Percentiles rank a stretch among this genome's conserved stretches.
Evolutionary conservation across 805 yeast genomes (phyloP).

Genomic region (Jamesozyma lodderae): DNA sequence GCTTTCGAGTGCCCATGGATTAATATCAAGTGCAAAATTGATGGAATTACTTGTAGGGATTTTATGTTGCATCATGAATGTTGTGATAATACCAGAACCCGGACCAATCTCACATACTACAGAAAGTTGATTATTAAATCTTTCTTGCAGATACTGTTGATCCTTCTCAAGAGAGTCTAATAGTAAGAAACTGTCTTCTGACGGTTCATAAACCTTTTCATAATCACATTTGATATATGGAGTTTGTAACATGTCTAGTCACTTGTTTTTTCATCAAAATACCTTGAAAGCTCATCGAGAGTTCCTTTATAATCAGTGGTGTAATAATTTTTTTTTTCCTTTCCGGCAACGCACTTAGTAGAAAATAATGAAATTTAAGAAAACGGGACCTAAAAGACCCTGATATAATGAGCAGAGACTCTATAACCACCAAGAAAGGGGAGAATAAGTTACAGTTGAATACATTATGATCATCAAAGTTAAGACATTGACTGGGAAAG

Average conservation of each 20-base stretch:
- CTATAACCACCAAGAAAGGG: too few relatives aligned
- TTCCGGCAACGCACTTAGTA: too few relatives aligned
- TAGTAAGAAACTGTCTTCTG: conserved; percentile 83
- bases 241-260: conserved; percentile 68
- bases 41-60: conserved; percentile 37
- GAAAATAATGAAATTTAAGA: too few relatives aligned
- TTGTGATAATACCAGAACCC: conserved; percentile 83
- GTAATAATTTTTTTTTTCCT: too few relatives aligned
- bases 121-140: conserved; percentile 34
- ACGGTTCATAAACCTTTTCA: conserved; percentile 83
- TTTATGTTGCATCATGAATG: conserved; percentile 54
- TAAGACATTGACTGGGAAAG: conserved; percentile 30
- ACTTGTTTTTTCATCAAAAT: neutral
- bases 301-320: too few relatives aligned
- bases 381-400: too few relatives aligned
- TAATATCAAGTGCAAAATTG: conserved; percentile 68
- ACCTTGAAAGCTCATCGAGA: neutral
- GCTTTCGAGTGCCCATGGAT: conserved; percentile 62
- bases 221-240: conserved; percentile 57
- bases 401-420: too few relatives aligned
- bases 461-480: conserved; percentile 26
- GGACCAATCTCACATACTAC: conserved; percentile 78
- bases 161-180: conserved; percentile 73
- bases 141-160: conserved; percentile 26
- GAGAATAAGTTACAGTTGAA: too few relatives aligned